Conservation (phyloP, 345 rosid species). For the Populus simonii region DNA sequence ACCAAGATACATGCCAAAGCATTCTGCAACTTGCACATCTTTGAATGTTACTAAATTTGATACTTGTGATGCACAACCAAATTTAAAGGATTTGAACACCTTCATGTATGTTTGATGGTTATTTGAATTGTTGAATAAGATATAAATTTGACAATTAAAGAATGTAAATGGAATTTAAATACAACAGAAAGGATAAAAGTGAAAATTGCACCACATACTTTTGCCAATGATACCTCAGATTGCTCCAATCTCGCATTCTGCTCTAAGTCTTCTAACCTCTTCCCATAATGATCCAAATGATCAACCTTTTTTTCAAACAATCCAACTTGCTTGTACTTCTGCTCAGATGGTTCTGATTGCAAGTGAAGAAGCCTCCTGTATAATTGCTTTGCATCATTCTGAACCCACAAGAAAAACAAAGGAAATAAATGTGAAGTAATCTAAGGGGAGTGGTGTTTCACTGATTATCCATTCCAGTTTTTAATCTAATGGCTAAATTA, state of each 20-base stretch:
- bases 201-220: slow-evolving; percentile 39
- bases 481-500: no score
- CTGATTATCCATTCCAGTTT: neutral
- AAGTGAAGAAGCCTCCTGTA: slow-evolving; percentile 44
- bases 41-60: neutral
- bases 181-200: slow-evolving; percentile 3
- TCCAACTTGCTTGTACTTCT: slow-evolving; percentile 38
- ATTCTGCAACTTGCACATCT: neutral
- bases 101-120: neutral
- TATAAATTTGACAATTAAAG: neutral
- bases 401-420: slow-evolving; percentile 7
- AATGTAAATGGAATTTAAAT: neutral
- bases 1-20: neutral
- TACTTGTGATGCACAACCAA: neutral
- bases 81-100: neutral
- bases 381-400: slow-evolving; percentile 59
- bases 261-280: slow-evolving; percentile 58
- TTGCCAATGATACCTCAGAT: slow-evolving; percentile 60
- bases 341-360: slow-evolving; percentile 47
- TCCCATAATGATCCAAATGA: slow-evolving; percentile 68
- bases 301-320: slow-evolving; percentile 49
- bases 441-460: neutral
- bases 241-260: slow-evolving; percentile 62
- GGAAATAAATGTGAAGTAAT: slow-evolving; percentile 1
- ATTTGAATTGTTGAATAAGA: neutral